Evolutionary conservation across 164 flowering plant species (phyloP), one percentile per base, ranked within the genome.

Genomic region (Chimonanthus praecox): DNA sequence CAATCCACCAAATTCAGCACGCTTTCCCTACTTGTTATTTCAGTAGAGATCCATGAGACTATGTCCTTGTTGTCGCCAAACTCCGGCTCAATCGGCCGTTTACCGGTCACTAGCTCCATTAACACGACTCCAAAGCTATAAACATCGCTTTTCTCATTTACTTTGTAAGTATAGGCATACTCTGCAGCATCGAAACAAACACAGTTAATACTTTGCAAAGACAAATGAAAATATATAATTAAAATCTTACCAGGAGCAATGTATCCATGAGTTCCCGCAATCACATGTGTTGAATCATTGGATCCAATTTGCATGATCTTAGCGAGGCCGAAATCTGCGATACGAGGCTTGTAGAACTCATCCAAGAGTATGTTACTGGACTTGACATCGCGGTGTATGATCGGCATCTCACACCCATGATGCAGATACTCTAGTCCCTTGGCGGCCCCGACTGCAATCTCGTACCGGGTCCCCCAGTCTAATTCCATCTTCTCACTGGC

Each of bases 241-340:
- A 6, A 0, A 2, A 21, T 48, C 86, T 79, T 64, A 89, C 97
- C 97, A 4, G 97, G 95, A 2, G 97, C 97, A 68, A 92, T 90
- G 77, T 92, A 90, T 77, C 97, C 97, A 67, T 76, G 87, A 49
- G 97, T 88, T 21, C 97, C 97, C 58, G 92, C 95, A 33, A 33
- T 33, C 4, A 92, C 81, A 0, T 79, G 73, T 1, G 96, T 88
- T 89, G 83, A 83, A 11, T 67, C 79, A 2, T 73, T 80, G 11
- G 72, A 68, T 21, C 74, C 72, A 5, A 16, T 76, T 58, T 77
- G 77, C 80, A 92, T 47, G 2, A 80, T 74, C 84, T 82, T 90
- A 2, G 97, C 97, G 16, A 92, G 77, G 5, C 97, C 97, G 74
- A 92, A 92, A 78, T 92, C 97, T 2, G 95, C 94, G 15, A 92